A percentile compares a stretch with the other conserved stretches of the same genome.
phyloP scores from a whole-genome alignment of 352 stramenopile genomes.

The Phytophthora ramorum region DNA sequence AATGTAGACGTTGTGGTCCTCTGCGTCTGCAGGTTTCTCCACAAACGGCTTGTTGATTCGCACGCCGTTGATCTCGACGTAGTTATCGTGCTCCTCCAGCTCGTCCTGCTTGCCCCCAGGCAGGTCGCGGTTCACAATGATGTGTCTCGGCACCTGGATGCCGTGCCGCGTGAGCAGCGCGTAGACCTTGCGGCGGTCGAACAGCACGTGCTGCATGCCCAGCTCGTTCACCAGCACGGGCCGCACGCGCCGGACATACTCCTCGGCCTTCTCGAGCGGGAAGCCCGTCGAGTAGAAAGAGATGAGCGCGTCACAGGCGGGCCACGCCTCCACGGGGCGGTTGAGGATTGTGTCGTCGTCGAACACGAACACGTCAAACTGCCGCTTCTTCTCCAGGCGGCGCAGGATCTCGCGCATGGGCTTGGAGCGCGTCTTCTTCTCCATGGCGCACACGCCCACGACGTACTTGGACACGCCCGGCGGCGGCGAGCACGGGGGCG shows the following conservation, averaged over 20 bases:
- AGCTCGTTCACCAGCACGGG: slow-evolving; percentile 99
- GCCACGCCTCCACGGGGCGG: slow-evolving; percentile 95
- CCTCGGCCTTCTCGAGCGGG: slow-evolving; percentile 96
- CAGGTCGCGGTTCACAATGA: slow-evolving; percentile 95
- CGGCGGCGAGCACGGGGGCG: slow-evolving; percentile 23
- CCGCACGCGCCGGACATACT: slow-evolving; percentile 95
- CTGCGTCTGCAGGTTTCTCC: slow-evolving; percentile 99
- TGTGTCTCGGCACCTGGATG: slow-evolving; percentile 97
- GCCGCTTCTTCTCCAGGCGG: slow-evolving; percentile 90
- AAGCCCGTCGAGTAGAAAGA: slow-evolving; percentile 99
- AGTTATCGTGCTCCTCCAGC: slow-evolving; percentile 83
- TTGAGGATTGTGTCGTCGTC: slow-evolving; percentile 97
- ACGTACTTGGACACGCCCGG: slow-evolving; percentile 68
- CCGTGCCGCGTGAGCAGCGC: slow-evolving; percentile 93
- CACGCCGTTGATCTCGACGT: slow-evolving; percentile 94
- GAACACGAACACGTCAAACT: slow-evolving; percentile 99
- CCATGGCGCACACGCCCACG: slow-evolving; percentile 98
- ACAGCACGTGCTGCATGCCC: slow-evolving; percentile 95
- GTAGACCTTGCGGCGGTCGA: slow-evolving; percentile 97
- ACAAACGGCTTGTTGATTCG: slow-evolving; percentile 99
- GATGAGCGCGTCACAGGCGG: slow-evolving; percentile 97
- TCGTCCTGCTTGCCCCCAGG: slow-evolving; percentile 69
- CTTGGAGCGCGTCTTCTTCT: slow-evolving; percentile 98
- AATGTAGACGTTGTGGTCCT: slow-evolving; percentile 99
- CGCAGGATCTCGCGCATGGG: slow-evolving; percentile 97